Base-by-base conservation (phyloP, 768 basidiomycete genomes). In the Rhizopogon salebrosus region DNA sequence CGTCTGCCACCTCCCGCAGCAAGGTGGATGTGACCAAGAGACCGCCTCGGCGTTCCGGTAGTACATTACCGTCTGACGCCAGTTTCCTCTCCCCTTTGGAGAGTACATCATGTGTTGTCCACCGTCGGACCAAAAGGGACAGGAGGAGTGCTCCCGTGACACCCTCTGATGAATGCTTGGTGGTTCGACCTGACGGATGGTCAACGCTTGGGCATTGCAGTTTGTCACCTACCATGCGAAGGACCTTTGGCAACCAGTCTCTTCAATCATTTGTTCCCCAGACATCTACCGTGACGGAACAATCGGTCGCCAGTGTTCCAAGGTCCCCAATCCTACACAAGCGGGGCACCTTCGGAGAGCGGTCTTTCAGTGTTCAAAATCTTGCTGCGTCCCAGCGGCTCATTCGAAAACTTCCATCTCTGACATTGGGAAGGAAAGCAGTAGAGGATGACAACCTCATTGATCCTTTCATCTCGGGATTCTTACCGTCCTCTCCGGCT, bases 201-300 rank as follows among this genome's bases (percentile, higher is more conserved):
- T 46, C 50, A 14, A 38, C 29, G 18, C 46, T 54, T 45, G 56
- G 56, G 23, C 31, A 40, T 13, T 50, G 26, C 31, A 51, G 48
- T 41, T 34, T 35, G 16, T 57, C 56, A 22, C 56, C 53, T 26
- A 54, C 42, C 13, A 43, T 42, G 27, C 56, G 49, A 22, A 38
- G 40, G 43, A 51, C 48, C 10, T 57, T 54, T 34, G 41, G 24
- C n/a, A 16, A 57, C 16, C 48, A 35, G 13, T 57, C 53, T 3
- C 41, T 48, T n/a, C 29, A 11, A 18, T 49, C 53, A 6, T 46
- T 34, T 18, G 10, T 11, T 22, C 13, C 14, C 11, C 29, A 27
- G 29, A 18, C 23, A 23, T 34, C 53, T 9, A 22, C 27, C n/a
- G n/a, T n/a, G n/a, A n/a, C n/a, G 7, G 39, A 51, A 41, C 14